Evolutionary conservation across 805 yeast genomes (phyloP), one percentile per base, ranked within the genome.

Genomic region (Wickerhamiella occidentalis): DNA sequence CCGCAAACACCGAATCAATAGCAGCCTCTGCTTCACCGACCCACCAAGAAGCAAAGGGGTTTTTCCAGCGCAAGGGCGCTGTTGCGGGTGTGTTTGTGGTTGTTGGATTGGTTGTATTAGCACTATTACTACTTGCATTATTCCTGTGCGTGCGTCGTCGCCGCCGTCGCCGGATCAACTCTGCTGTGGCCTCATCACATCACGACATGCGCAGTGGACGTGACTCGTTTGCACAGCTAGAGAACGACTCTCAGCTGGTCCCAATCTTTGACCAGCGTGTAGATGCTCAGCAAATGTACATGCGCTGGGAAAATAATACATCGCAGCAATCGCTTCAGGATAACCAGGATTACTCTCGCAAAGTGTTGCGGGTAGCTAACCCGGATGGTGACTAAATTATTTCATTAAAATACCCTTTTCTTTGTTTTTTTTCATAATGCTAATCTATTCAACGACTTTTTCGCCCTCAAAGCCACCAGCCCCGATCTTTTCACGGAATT

Each of bases 21-120:
- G 33, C 56, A 1, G 29, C 25, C 15, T 1, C 45, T 2, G 49
- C 33, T 17, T 19, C 38, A 1, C 38, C 47, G 11, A 18, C 38
- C 6, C 19, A 17, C 3, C n/a, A 19, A 23, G 18, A 9, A 41
- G 29, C 49, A 47, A 48, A 49, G 40, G 53, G 56, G 2, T 85
- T 81, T 60, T 85, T 82, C 71, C 70, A 73, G 51, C 68, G 77
- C 43, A 76, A 76, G 42, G 94, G 90, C 0, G 82, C 81, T 60
- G 92, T 85, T 1, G 94, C 88, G 0, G 95, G 94, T 2, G 82
- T 86, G 0, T 85, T 85, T 64, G 77, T 82, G 1, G 87, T 76
- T 0, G 92, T 85, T 15, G 95, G 88, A 1, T 57, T 85, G 1
- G 79, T 80, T 0, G 74, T 66, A 0, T 56, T 76, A 0, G 71